These are phyloP conservation scores for Debaryomyces tyrocola DNA, from an alignment of 805 yeast species.

Conservation along the genomic window DNA sequence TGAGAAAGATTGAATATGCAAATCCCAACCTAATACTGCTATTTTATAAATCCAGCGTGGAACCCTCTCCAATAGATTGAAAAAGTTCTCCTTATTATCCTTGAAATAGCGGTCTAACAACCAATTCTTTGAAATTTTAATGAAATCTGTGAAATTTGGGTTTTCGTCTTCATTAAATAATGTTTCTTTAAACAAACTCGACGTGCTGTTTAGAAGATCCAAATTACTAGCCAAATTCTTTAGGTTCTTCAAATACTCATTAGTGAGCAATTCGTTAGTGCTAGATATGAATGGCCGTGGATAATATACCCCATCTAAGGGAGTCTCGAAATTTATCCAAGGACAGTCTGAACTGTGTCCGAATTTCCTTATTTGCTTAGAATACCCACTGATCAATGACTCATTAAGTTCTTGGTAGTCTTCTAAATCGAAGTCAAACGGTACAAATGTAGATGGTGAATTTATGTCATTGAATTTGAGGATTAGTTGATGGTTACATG, in stretches of 20 bases:
- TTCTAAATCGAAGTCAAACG: conserved; percentile 17
- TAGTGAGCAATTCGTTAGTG: conserved; percentile 29
- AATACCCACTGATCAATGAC: conserved; percentile 23
- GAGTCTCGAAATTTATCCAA: conserved; percentile 38
- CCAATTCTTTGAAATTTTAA: conserved; percentile 30
- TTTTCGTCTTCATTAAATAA: conserved; percentile 5
- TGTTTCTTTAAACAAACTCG: conserved; percentile 4
- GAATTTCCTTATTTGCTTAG: conserved; percentile 18
- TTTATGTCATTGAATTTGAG: conserved; percentile 25
- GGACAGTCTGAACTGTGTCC: conserved; percentile 35
- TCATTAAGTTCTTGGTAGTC: conserved; percentile 26
- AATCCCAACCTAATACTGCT: conserved; percentile 39
- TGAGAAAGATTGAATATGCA: conserved; percentile 30
- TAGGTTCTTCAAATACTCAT: conserved; percentile 27
- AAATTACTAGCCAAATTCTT: conserved; percentile 27
- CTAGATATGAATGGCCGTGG: conserved; percentile 28
- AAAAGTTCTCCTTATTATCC: conserved; percentile 37
- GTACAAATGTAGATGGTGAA: conserved; percentile 2
- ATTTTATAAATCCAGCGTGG: conserved; percentile 35
- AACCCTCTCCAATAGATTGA: conserved; percentile 18
- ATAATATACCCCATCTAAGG: conserved; percentile 34
- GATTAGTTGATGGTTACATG: conserved; percentile 29
- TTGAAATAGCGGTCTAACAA: conserved; percentile 27
- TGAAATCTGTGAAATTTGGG: conserved; percentile 12
- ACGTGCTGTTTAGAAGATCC: conserved; percentile 12